Evolutionary conservation across 306 rosid genomes (phyloP).

Genomic region (Fragaria nilgerrensis): DNA sequence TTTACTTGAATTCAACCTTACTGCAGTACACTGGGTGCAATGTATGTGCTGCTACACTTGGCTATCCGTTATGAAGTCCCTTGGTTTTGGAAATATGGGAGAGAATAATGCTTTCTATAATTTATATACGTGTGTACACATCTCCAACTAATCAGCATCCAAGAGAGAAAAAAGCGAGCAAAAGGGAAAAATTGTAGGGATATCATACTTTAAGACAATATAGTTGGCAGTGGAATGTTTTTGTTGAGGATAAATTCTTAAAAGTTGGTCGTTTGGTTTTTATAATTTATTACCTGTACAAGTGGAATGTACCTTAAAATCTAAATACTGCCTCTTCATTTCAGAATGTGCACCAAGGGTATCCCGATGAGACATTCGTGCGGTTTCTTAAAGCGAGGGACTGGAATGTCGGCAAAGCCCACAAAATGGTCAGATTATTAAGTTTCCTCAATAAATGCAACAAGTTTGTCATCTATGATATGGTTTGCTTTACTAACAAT

Average conservation of each 20-base stretch:
- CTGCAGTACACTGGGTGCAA: not conserved
- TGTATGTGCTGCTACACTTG: not conserved
- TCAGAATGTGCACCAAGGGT: slow-evolving; percentile 88
- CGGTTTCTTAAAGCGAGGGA: slow-evolving; percentile 97
- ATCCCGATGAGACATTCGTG: slow-evolving; percentile 53
- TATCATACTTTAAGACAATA: not conserved
- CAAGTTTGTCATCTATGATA: slow-evolving; percentile 17
- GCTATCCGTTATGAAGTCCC: slow-evolving; percentile 1
- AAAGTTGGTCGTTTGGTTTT: not conserved
- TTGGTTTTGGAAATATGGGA: not conserved
- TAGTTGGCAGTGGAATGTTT: not conserved
- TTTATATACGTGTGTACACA: not conserved
- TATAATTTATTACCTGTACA: slow-evolving; percentile 5
- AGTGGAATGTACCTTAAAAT: slow-evolving; percentile 5
- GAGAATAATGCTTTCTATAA: not conserved
- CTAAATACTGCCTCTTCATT: slow-evolving; percentile 19
- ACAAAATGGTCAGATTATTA: slow-evolving; percentile 70
- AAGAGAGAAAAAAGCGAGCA: not conserved
- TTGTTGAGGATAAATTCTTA: slow-evolving; percentile 8
- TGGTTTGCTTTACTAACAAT: slow-evolving; percentile 31
- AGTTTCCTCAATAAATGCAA: slow-evolving; percentile 8
- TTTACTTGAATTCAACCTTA: not conserved
- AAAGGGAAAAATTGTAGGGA: not conserved
- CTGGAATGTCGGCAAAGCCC: slow-evolving; percentile 76
- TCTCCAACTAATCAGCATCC: not conserved